phyloP scores from a whole-genome alignment of 2,329 filamentous ascomycete species.

The Neofusicoccum cordaticola region DNA sequence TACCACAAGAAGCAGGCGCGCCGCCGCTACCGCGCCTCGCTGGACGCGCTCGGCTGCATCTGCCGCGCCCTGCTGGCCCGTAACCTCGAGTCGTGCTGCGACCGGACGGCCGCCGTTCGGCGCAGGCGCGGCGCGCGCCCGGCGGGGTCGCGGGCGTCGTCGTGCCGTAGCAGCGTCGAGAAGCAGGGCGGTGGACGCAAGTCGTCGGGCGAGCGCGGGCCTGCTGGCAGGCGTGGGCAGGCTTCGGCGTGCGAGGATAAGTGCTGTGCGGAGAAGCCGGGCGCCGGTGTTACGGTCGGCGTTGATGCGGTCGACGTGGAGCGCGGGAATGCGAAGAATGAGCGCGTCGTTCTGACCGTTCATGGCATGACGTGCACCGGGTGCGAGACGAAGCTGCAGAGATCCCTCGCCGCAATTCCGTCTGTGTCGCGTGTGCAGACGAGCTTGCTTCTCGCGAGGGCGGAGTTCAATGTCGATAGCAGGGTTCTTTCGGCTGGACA shows the following conservation, averaged over 20 bases:
- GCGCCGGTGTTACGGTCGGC: neutral
- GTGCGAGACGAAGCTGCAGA: slow-evolving; percentile 63
- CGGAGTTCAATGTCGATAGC: slow-evolving; percentile 62
- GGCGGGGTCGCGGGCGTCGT: neutral
- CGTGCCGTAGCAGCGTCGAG: neutral
- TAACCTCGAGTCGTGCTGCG: slow-evolving; percentile 14
- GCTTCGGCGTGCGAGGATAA: neutral
- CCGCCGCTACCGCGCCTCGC: neutral
- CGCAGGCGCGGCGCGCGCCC: neutral
- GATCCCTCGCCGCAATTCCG: slow-evolving; percentile 49
- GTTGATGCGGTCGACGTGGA: slow-evolving; percentile 23
- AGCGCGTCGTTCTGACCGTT: slow-evolving; percentile 60
- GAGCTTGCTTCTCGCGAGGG: slow-evolving; percentile 62
- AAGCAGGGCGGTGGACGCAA: neutral
- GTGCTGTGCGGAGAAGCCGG: neutral
- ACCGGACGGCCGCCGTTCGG: neutral
- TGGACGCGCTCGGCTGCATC: slow-evolving; percentile 15
- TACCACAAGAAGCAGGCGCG: slow-evolving; percentile 10
- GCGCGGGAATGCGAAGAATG: slow-evolving; percentile 29
- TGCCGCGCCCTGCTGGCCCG: slow-evolving; percentile 4
- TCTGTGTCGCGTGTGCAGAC: slow-evolving; percentile 58
- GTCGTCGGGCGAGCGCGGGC: neutral
- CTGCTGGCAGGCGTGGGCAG: neutral
- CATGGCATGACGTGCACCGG: slow-evolving; percentile 72
- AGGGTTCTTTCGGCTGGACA: slow-evolving; percentile 27